Evolutionary conservation across 2,329 filamentous ascomycete genomes (phyloP), one percentile per base, ranked within the genome.

Genomic region (Septoria petroselini): DNA sequence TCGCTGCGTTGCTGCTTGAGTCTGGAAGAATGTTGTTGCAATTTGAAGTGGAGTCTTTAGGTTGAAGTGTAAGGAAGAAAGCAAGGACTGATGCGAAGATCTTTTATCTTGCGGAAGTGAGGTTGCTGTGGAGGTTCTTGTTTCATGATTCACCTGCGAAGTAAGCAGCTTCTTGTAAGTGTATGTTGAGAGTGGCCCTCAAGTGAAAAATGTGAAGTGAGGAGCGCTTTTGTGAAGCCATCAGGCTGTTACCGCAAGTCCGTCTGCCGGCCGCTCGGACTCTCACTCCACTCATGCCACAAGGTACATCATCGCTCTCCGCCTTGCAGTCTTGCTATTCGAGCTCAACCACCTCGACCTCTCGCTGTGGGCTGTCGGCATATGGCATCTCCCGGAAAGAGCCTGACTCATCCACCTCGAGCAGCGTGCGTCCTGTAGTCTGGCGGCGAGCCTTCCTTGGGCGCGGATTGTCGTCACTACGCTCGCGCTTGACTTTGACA

Each of bases 401-500:
- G 5, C n/a, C 34, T 17, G 15, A 9, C 18, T 15, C 14, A 17
- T 37, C 34, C 4, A 37, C 6, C 34, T 17, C 34, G 15, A 37
- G 23, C 9, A 5, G 23, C 23, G 23, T 37, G 34, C 7, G 8
- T 17, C 15, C 34, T 17, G 34, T 8, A 14, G 14, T 18, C 5
- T 8, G 7, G 15, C 34, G 34, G 17, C 7, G 34, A 4, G 18
- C 15, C 11, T 37, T 37, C 7, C n/a, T 7, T 5, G 41, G 54
- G 9, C 54, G 50, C 7, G 45, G 48, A 9, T 47, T 31, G 35
- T 47, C 48, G 12, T 41, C 47, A 4, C 12, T 18, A 4, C 18
- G 40, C 52, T 60, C 58, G 3, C 54, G 56, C 53, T 60, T 59
- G 50, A 62, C 42, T 27, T 52, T 53, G 21, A 7, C 34, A 11